Evolutionary conservation across 129 eudicot species (phyloP), one percentile per base, ranked within the genome.

Genomic region (Escallonia herrerae): DNA sequence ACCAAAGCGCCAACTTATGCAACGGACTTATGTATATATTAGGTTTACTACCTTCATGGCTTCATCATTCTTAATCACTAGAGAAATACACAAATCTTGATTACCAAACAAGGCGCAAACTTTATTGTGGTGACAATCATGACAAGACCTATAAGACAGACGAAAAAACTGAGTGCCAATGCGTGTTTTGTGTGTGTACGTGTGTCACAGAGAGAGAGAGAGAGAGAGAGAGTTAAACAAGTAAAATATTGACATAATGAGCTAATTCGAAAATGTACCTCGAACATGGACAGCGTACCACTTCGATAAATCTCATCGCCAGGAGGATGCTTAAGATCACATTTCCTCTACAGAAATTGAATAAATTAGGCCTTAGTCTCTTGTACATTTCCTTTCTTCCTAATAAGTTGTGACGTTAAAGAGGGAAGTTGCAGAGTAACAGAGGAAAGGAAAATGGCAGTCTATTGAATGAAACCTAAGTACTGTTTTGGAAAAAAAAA

Each of bases 271-370:
- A 40, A 69, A 51, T 43, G 61, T 77, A 93, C 98, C 98, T 93
- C 98, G 78, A 93, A 93, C 98, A 93, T 93, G 50, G 98, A 93
- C 70, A 93, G 68, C 70, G 96, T 93, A 47, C 95, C 95, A 65
- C 94, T 75, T 5, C 98, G 79, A 71, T 93, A 93, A 68, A 93
- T 93, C 84, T 93, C 98, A 70, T 93, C 96, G 68, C 98, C 98
- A 70, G 98, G 98, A 41, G 98, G 98, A 72, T 93, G 98, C 83
- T 93, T 88, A 60, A 88, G 96, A 68, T 93, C 96, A 76, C 98
- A 93, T 86, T 93, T 93, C 72, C 65, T 83, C 98, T 93, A 49
- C 72, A 91, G 5, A 39, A 38, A 63, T 9, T n/a, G 68, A 59
- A 64, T 53, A 48, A 39, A 62, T 49, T 48, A 68, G 47, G 42